Evolutionary conservation across 2,329 filamentous ascomycete genomes (phyloP), one percentile per base, ranked within the genome.

Genomic region (Arachnomyces sp.): DNA sequence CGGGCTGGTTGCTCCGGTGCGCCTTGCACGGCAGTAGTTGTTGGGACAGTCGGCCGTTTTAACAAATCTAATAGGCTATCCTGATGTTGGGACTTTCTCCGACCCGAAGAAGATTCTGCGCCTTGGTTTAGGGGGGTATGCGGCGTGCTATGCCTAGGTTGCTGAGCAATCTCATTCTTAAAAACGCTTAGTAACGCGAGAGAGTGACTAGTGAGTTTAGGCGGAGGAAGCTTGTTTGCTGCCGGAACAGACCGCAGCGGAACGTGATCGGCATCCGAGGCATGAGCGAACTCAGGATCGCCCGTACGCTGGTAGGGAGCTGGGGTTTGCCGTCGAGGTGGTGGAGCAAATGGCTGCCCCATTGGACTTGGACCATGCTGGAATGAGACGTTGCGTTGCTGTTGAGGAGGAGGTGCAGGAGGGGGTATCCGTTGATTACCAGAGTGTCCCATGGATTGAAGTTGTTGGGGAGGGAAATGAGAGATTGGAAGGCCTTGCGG

Each of bases 151-250:
- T 37, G 7, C 42, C 42, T 31, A 52, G 45, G 36, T 47, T 46
- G 3, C 35, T 56, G 56, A 11, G 48, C 39, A 16, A 48, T 47
- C 7, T 58, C 52, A 28, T 55, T 53, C 48, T 72, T 80, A 62
- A 82, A 80, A 1, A 73, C 68, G 49, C 73, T 75, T 36, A 82
- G 60, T 28, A 82, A 56, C n/a, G 69, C 68, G 43, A 75, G 63
- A 1, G 75, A 69, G 54, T 82, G 77, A 9, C 68, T 69, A 28
- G 66, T 79, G 25, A 81, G 67, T 45, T 72, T 75, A 5, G 76
- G 75, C 30, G 72, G 66, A 12, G 78, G 77, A 16, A 82, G 54
- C 38, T 74, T 74, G 54, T 49, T 77, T 57, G 77, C 74, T 28
- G 73, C 68, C 2, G 77, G 78, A 21, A 73, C 67, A 28, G 61